Conservation (phyloP, 305 asterid genomes). For the Fraxinus greggii region DNA sequence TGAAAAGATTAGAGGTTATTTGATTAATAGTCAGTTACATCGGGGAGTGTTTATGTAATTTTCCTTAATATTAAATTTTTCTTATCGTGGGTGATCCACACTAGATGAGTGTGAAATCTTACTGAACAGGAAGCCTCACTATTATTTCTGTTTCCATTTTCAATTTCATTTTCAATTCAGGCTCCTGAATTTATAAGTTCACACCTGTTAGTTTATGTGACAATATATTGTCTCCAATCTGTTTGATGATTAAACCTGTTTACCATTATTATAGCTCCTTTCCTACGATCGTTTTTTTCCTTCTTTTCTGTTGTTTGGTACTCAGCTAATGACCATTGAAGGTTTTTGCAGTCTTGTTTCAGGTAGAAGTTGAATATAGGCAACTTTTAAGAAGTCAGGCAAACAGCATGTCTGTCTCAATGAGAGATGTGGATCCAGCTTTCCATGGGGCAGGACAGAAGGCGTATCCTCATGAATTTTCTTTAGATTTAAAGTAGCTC, state of each 20-base stretch:
- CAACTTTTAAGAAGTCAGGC: conserved; percentile 24
- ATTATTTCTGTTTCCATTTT: neutral
- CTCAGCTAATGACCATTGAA: conserved; percentile 24
- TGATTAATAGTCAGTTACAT: neutral
- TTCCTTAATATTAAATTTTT: neutral
- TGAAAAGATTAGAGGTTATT: neutral
- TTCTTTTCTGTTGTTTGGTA: conserved; percentile 7
- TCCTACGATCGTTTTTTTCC: conserved; percentile 1
- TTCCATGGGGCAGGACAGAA: conserved; percentile 82
- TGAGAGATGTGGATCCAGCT: conserved; percentile 76
- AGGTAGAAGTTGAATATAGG: conserved; percentile 27
- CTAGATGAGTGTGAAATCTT: conserved; percentile 6
- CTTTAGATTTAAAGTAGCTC: neutral
- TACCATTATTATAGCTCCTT: neutral
- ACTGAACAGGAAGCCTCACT: neutral
- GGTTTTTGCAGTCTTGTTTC: conserved; percentile 27
- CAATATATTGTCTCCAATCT: neutral
- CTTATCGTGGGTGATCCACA: neutral
- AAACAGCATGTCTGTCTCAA: conserved; percentile 80
- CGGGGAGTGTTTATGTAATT: neutral
- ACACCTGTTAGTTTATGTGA: conserved; percentile 9
- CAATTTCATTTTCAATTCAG: neutral
- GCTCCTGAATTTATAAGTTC: conserved; percentile 8
- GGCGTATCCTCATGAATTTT: conserved; percentile 61
- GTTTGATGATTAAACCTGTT: conserved; percentile 13